Conservation (phyloP, 2,329 filamentous ascomycete genomes). For the Dendrostoma leiphaemia region DNA sequence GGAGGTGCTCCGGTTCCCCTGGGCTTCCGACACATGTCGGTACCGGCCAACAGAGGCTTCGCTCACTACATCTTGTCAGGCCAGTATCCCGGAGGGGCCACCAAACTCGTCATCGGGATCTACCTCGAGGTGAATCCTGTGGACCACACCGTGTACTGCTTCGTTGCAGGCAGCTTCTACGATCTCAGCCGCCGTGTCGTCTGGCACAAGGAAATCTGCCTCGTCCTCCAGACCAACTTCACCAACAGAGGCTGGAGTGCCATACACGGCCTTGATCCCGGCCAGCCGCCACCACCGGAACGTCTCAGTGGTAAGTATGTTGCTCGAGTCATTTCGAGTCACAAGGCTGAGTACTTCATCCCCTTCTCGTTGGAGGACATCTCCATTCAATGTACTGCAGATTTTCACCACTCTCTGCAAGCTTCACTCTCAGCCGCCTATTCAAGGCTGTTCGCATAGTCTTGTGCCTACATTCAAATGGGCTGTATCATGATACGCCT, state of each 20-base stretch:
- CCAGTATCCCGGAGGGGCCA: conserved; percentile 12
- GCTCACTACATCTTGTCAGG: neutral
- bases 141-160: conserved; percentile 27
- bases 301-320: conserved; percentile 6
- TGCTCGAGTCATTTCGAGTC: neutral
- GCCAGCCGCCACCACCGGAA: neutral
- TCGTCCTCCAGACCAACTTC: conserved; percentile 22
- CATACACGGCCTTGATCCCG: neutral
- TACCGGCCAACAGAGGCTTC: neutral
- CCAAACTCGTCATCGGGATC: conserved; percentile 27
- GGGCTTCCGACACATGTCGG: neutral
- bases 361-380: too few species aligned
- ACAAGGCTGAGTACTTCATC: too few species aligned
- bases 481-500: too few species aligned
- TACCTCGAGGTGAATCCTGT: conserved; percentile 25
- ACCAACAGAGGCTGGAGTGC: conserved; percentile 2
- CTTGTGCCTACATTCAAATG: too few species aligned
- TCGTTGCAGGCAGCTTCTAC: conserved; percentile 33
- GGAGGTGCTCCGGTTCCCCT: neutral
- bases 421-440: too few species aligned
- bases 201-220: conserved; percentile 31
- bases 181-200: conserved; percentile 28
- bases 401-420: too few species aligned
- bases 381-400: too few species aligned
- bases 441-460: too few species aligned